Conservation (phyloP, 345 rosid genomes). For the Eucalyptus tenuipes region DNA sequence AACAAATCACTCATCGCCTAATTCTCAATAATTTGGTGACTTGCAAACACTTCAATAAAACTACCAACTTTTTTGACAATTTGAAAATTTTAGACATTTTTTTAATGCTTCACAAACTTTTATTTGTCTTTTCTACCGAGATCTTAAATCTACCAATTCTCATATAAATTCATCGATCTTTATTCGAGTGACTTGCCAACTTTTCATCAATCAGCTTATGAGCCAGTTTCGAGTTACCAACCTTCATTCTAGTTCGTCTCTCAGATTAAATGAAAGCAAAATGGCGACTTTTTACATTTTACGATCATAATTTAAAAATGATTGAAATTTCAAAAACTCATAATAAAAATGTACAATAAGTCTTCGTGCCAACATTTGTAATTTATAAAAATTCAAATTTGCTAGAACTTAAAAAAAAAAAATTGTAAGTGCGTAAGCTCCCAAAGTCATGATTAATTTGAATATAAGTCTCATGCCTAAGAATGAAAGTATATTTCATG, state of each 20-base stretch:
- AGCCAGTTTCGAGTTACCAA: not conserved
- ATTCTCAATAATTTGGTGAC: not conserved
- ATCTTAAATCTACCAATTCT: not conserved
- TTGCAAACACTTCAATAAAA: not conserved
- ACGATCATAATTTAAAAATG: accelerated
- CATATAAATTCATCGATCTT: not conserved
- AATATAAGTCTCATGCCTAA: not conserved
- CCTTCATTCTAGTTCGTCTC: accelerated
- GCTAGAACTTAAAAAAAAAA: not conserved
- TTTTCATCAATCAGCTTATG: not conserved
- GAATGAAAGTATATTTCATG: not conserved
- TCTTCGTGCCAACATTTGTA: not conserved
- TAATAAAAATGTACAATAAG: not conserved
- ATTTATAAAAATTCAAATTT: not conserved
- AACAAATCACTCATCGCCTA: not conserved
- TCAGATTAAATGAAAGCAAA: accelerated
- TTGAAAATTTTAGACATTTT: not conserved
- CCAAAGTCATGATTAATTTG: not conserved
- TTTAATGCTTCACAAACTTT: not conserved
- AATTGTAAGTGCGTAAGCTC: not conserved
- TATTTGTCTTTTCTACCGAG: accelerated
- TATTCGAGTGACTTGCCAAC: not conserved
- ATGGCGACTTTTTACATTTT: not conserved
- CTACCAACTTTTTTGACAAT: not conserved
- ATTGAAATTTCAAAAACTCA: not conserved